Base-by-base conservation (phyloP, 208 protist genomes). In the Leishmania tarentolae region DNA sequence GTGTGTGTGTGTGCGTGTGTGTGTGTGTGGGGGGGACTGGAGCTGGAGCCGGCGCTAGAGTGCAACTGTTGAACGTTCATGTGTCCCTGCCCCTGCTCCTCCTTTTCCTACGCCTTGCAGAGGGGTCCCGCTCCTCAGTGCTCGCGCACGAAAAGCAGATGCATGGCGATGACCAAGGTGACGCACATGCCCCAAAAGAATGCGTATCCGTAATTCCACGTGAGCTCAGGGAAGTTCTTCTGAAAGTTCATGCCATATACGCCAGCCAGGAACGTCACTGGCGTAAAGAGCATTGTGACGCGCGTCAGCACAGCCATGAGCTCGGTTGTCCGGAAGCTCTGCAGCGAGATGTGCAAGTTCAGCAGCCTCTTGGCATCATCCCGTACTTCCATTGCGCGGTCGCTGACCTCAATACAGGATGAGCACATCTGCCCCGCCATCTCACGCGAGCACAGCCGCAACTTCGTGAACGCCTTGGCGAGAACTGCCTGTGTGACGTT, bases 171-270 rank as follows among this genome's bases (percentile, higher is more conserved):
- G 31, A 92, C 88, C 19, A 93, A 37, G 35, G 90, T 56, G 28
- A 86, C 24, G 80, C 92, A 97, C 80, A 90, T 57, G 42, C 86
- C 31, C 92, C 94, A 97, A 66, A 93, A 97, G 59, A 80, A 91
- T 24, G 76, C 68, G 81, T 97, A 97, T 40, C 91, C 92, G 65
- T 91, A 95, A 9, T 75, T 57, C 91, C 87, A 97, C 50, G 83
- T 78, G 59, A 97, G 85, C 86, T 97, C 91, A 5, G 94, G 94
- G 17, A 97, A 91, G 86, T 93, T 82, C 52, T 86, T 78, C 24
- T 84, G 59, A 79, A 97, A 97, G 86, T 98, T 98, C 95, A 97
- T 98, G 24, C 95, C 95, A 84, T 96, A 98, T 70, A 98, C 92
- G 21, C 91, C 92, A 9, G 95, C 92, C 28, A 98, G 56, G 68